Conservation (phyloP, 257 asterid species). For the Solanum pinnatisectum region DNA sequence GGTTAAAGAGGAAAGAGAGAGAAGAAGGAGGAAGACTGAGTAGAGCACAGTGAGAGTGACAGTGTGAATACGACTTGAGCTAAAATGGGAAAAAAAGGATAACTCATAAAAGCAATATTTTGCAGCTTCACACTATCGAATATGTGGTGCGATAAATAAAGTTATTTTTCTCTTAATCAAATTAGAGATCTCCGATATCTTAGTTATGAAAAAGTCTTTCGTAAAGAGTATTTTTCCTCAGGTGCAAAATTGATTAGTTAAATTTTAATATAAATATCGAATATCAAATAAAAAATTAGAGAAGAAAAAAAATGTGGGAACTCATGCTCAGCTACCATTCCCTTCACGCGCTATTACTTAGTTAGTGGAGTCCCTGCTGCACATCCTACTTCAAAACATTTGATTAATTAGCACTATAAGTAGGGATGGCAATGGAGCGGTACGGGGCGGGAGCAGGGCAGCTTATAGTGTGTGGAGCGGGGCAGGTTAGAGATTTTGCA, state of each 20-base stretch:
- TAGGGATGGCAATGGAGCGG: too few relatives aligned
- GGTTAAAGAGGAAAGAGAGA: neutral
- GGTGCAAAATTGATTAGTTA: fast-evolving
- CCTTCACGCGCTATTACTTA: neutral
- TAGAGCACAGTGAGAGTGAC: neutral
- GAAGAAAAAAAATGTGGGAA: neutral
- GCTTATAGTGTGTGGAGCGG: too few relatives aligned
- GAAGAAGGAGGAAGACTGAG: neutral
- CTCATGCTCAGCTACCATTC: neutral
- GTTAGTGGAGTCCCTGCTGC: neutral
- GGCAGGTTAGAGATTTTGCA: too few relatives aligned
- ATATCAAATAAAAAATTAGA: neutral
- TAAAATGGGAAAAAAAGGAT: neutral
- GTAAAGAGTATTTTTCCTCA: fast-evolving
- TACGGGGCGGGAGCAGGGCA: too few relatives aligned
- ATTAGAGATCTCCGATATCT: fast-evolving
- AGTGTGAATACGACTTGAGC: slow-evolving; percentile 1
- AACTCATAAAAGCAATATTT: neutral
- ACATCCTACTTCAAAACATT: neutral
- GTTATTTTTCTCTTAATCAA: neutral
- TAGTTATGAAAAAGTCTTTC: neutral
- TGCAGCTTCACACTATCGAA: neutral
- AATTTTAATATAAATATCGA: too few relatives aligned
- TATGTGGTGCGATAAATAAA: too few relatives aligned
- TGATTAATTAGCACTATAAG: neutral